Evolutionary conservation across 2,329 filamentous ascomycete species (phyloP), one percentile per base, ranked within the genome.

Genomic region (Gaeumannomyces sp.): DNA sequence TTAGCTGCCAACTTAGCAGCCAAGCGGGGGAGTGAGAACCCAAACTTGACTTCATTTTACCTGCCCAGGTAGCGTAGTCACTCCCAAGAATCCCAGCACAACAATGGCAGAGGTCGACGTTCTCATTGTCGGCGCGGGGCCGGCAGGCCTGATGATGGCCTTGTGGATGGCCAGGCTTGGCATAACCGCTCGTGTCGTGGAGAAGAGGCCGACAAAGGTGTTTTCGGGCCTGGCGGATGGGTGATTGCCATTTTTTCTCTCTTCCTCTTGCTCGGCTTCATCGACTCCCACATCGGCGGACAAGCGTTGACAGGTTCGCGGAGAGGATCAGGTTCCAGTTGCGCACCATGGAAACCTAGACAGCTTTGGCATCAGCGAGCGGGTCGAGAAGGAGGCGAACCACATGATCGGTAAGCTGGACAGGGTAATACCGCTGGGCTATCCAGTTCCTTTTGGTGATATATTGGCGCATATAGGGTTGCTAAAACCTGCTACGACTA

Each of bases 301-400:
- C 10, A 14, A 6, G 6, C n/a, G 25, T 4, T 35, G 33, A 35
- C 13, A 14, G 33, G 33, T 35, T 14, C 4, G 33, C 33, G 33
- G 33, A 35, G 33, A 10, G 33, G 2, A 5, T 6, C 45, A 66
- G 67, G 11, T 74, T 76, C 7, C 86, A 90, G 74, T 84, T 82
- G 67, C 85, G 89, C 3, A 90, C 86, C 0, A 78, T 91, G 3
- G 88, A 92, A 73, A 89, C n/a, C 85, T 92, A 64, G 87, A 92
- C 69, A 86, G 84, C 62, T 89, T 92, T 69, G 89, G 85, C 0
- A 84, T 92, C 65, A 86, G 79, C 3, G 83, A 90, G 67, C 77
- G 82, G 3, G 83, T 82, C 1, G 86, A 85, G 83, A 87, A 86
- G 61, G 88, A 91, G 69, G 81, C 84, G 14, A 89, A 89, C 71